Evolutionary conservation across 352 stramenopile species (phyloP), one percentile per base, ranked within the genome.

Genomic region (Phytophthora agathidicida): DNA sequence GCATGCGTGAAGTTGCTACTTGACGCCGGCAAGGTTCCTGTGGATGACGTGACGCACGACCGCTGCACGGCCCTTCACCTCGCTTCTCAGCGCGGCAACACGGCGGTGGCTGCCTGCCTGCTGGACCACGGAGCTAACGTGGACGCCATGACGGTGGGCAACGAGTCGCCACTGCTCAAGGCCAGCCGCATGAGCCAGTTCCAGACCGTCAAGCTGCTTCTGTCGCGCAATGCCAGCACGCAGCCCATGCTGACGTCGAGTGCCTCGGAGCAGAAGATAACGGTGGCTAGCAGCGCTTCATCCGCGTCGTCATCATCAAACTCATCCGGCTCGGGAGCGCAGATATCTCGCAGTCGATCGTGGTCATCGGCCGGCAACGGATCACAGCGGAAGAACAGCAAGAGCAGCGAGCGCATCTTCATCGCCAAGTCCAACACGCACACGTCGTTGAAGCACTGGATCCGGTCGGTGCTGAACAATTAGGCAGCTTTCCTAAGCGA

Each of bases 151-250:
- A 94, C 82, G 2, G 56, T 76, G 13, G 65, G 60, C 33, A 80
- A 83, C 46, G 85, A 92, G 67, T 90, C 85, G 20, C 69, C 83
- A 43, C 62, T 93, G 39, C 65, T 93, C 32, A 94, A 94, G 59
- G 85, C 85, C 22, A 91, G 74, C 48, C 85, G 84, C 57, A 91
- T 94, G 82, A 88, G 78, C 46, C 83, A 94, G 50, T 74, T 85
- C 55, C 63, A 88, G 57, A 91, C 84, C 3, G 81, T 93, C 23
- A 89, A 89, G 68, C 46, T 94, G 46, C 63, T 94, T 24, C 38
- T 90, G 37, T 55, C 76, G 20, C 71, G 77, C 27, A 76, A 86
- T 36, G 78, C 81, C 10, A 76, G 45, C 26, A 62, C 60, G 14
- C 60, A 75, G 26, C 32, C 62, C 20, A 48, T 71, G 35, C 10